Conservation (phyloP, 2,329 filamentous ascomycete species). For the Chalaropsis ovoidea region DNA sequence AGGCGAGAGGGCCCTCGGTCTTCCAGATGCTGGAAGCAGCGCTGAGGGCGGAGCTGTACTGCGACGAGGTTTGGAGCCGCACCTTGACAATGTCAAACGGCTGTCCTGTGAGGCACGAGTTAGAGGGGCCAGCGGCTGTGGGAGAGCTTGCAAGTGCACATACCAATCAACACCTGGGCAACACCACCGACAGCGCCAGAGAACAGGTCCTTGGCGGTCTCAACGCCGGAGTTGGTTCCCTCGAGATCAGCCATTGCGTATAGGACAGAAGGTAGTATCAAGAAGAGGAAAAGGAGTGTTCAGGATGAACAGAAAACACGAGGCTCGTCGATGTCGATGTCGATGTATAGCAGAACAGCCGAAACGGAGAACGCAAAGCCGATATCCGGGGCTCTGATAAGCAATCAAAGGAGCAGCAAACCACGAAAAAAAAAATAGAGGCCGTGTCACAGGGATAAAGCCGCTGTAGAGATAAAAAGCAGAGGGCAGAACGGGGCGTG, state of each 20-base stretch:
- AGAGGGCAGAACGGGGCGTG: not conserved
- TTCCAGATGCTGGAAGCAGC: constrained; percentile 76
- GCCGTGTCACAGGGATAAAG: not conserved
- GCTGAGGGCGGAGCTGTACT: constrained; percentile 69
- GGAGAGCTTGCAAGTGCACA: constrained; percentile 32
- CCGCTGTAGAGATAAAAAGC: not conserved
- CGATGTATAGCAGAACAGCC: not conserved
- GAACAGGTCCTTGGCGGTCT: constrained; percentile 79
- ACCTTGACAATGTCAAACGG: constrained; percentile 94
- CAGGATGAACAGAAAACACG: not conserved
- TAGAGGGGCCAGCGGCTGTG: not conserved
- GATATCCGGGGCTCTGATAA: constrained; percentile 15
- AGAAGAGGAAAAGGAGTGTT: not conserved
- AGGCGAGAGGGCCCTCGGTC: constrained; percentile 78
- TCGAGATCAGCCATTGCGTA: constrained; percentile 22
- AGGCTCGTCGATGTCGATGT: not conserved
- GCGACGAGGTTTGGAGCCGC: constrained; percentile 76
- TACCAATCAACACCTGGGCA: constrained; percentile 88
- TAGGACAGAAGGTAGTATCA: not conserved
- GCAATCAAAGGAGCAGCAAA: not conserved
- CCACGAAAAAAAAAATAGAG: not conserved
- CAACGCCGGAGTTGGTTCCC: constrained; percentile 34
- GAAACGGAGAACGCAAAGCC: constrained; percentile 7
- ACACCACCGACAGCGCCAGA: constrained; percentile 84
- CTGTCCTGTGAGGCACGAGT: constrained; percentile 41